Evolutionary conservation across 345 rosid species (phyloP).

Genomic region (Passiflora organensis): DNA sequence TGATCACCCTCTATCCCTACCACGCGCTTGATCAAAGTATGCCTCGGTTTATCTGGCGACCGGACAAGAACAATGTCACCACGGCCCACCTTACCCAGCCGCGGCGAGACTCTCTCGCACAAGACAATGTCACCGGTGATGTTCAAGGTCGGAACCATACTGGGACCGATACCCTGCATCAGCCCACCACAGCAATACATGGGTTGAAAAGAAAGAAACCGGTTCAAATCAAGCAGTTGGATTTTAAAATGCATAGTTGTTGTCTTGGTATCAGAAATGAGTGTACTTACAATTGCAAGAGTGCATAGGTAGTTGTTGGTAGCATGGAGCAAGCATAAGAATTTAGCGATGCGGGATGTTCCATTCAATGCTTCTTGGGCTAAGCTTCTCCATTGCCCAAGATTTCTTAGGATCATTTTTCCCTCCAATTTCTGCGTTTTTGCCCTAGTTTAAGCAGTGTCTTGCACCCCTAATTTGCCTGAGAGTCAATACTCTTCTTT

Average conservation of each 20-base stretch:
- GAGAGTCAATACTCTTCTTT: no score
- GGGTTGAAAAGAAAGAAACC: neutral
- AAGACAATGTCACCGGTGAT: slow-evolving; percentile 42
- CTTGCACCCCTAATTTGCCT: no score
- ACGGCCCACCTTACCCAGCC: slow-evolving; percentile 36
- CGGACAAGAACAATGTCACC: slow-evolving; percentile 64
- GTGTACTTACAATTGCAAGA: slow-evolving; percentile 32
- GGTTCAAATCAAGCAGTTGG: no score
- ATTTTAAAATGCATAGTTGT: no score
- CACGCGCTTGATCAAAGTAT: slow-evolving; percentile 47
- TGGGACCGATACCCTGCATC: slow-evolving; percentile 62
- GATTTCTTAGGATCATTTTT: slow-evolving; percentile 12
- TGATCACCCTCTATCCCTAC: slow-evolving; percentile 59
- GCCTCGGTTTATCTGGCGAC: slow-evolving; percentile 53
- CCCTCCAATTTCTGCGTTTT: neutral
- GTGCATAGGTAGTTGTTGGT: slow-evolving; percentile 38
- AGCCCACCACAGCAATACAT: neutral
- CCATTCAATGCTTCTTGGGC: slow-evolving; percentile 23
- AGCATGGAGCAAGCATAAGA: slow-evolving; percentile 43
- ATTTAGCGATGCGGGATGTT: slow-evolving; percentile 19
- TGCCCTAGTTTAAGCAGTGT: no score
- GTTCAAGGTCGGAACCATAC: slow-evolving; percentile 65
- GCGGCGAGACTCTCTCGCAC: slow-evolving; percentile 48
- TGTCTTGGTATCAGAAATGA: neutral
- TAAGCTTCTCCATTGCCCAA: neutral